Conservation (phyloP, 306 rosid species). For the Cucurbita moschata region DNA sequence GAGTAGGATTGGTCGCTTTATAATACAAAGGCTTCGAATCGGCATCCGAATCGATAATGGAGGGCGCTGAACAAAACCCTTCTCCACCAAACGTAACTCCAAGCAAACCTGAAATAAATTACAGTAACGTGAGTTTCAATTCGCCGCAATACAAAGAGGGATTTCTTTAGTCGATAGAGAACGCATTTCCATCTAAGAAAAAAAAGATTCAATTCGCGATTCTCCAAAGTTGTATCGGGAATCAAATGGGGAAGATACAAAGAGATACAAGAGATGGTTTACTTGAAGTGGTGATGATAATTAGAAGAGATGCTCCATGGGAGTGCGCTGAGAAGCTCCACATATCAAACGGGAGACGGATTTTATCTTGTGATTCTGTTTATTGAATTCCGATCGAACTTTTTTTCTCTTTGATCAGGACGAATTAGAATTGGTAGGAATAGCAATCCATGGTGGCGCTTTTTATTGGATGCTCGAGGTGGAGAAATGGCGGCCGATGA, state of each 20-base stretch:
- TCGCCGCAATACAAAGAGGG: not conserved
- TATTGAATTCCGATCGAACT: not conserved
- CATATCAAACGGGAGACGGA: not conserved
- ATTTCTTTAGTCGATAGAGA: not conserved
- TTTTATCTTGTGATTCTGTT: not conserved
- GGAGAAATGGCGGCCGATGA: not conserved
- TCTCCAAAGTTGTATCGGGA: not conserved
- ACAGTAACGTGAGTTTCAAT: not conserved
- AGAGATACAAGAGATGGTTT: not conserved
- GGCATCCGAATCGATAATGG: slow-evolving; percentile 19
- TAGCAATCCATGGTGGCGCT: not conserved
- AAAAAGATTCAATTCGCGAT: not conserved
- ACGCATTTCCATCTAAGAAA: not conserved
- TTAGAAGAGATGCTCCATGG: not conserved
- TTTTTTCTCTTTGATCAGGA: not conserved
- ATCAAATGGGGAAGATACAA: not conserved
- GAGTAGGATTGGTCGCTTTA: slow-evolving; percentile 51
- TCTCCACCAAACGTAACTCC: slow-evolving; percentile 25
- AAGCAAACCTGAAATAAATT: slow-evolving; percentile 35
- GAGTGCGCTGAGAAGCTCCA: not conserved
- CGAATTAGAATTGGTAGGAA: not conserved
- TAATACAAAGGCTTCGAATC: slow-evolving; percentile 43
- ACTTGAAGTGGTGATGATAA: not conserved
- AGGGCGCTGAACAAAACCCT: slow-evolving; percentile 68
- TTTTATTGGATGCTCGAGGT: not conserved